phyloP scores from a whole-genome alignment of 345 rosid species.

The Bretschneidera sinensis region DNA sequence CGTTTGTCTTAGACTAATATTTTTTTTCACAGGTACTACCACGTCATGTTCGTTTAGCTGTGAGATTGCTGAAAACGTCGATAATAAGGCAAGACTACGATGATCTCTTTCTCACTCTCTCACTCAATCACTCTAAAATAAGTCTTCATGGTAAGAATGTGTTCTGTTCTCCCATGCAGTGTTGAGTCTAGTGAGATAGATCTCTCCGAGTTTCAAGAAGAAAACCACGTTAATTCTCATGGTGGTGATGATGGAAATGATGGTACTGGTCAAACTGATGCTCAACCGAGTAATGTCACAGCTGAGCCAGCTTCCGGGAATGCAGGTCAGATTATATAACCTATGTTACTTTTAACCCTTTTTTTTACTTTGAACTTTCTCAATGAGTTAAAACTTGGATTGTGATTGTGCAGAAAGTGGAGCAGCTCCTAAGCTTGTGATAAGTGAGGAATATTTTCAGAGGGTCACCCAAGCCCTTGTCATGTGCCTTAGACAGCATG shows the following conservation, averaged over 20 bases:
- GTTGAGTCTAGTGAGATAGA: constrained; percentile 96
- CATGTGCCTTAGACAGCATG: constrained; percentile 85
- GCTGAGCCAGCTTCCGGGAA: constrained; percentile 37
- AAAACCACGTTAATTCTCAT: constrained; percentile 30
- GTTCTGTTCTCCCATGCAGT: constrained; percentile 36
- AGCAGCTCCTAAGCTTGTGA: constrained; percentile 48
- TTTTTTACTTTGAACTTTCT: too few relatives aligned
- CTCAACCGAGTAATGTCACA: constrained; percentile 31
- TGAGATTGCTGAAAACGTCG: constrained; percentile 70
- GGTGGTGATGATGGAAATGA: constrained; percentile 22
- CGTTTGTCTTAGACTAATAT: constrained; percentile 32
- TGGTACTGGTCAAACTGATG: constrained; percentile 36
- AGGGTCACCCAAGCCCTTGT: constrained; percentile 80
- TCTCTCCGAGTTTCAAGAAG: constrained; percentile 90
- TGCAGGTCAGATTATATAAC: constrained; percentile 40
- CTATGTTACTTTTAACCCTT: constrained; percentile 18
- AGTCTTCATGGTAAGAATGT: not conserved
- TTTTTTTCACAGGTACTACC: constrained; percentile 48
- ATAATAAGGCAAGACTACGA: constrained; percentile 54
- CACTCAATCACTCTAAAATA: constrained; percentile 30
- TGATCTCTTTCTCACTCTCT: constrained; percentile 2
- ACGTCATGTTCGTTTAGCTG: constrained; percentile 69
- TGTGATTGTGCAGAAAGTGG: constrained; percentile 35
- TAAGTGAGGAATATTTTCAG: constrained; percentile 83
- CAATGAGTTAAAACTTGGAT: not conserved